A percentile compares a stretch with the other conserved stretches of the same genome.
These are phyloP conservation scores for Crassisporium funariophilum DNA, from an alignment of 768 basidiomycete species.

Conservation along the genomic window DNA sequence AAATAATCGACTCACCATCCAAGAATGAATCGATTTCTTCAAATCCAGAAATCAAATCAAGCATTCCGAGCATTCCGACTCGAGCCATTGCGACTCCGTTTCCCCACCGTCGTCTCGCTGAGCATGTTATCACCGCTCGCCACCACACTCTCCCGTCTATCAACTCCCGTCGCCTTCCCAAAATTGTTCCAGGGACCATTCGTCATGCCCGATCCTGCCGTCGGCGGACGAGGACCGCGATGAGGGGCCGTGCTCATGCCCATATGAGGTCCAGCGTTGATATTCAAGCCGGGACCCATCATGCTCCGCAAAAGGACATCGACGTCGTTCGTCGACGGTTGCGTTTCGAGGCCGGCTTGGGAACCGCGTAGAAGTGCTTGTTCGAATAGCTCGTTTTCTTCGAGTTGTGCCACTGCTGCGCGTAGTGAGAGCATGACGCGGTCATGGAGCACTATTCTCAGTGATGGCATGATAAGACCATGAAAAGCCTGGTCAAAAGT, in stretches of 20 bases:
- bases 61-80: constrained; percentile 14
- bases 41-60: too few relatives aligned
- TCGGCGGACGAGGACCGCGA: constrained; percentile 9
- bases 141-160: constrained; percentile 14
- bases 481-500: constrained; percentile 15
- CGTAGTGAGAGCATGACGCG: constrained; percentile 40
- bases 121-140: constrained; percentile 12
- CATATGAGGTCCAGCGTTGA: constrained; percentile 18
- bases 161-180: constrained; percentile 19
- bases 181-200: constrained; percentile 40
- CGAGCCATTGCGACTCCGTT: constrained; percentile 28
- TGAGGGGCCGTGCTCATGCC: constrained; percentile 10
- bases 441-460: constrained; percentile 28
- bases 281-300: constrained; percentile 41
- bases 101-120: constrained; percentile 23
- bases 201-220: constrained; percentile 21
- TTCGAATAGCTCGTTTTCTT: constrained; percentile 53
- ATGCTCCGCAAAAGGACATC: constrained; percentile 53
- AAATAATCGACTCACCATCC: background rate
- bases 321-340: constrained; percentile 47
- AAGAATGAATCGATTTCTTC: too few relatives aligned
- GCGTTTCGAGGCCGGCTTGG: constrained; percentile 43
- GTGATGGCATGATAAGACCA: background rate
- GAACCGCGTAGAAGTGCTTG: constrained; percentile 48
- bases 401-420: constrained; percentile 38